A percentile compares a stretch with the other conserved stretches of the same genome.
phyloP scores from a whole-genome alignment of 495 filamentous ascomycete species.

The Annulohypoxylon bovei region DNA sequence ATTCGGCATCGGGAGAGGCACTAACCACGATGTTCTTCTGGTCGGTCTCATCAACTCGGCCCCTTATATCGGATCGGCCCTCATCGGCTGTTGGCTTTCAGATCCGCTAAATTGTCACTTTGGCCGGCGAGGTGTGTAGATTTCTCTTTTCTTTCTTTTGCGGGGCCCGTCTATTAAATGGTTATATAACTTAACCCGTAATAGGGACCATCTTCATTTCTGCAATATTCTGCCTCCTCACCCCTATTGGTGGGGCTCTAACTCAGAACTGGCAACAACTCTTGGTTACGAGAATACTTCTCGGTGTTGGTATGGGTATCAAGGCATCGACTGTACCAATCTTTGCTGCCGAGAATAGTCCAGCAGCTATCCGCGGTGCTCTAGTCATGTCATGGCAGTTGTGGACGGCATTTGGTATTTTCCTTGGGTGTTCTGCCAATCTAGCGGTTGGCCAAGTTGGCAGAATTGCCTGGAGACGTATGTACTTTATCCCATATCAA shows the following conservation, averaged over 20 bases:
- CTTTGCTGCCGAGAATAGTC: slow-evolving; percentile 69
- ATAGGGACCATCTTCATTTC: slow-evolving; percentile 66
- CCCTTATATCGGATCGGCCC: slow-evolving; percentile 55
- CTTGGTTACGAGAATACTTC: slow-evolving; percentile 64
- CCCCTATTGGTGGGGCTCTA: slow-evolving; percentile 66
- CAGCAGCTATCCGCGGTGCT: slow-evolving; percentile 68
- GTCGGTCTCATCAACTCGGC: slow-evolving; percentile 70
- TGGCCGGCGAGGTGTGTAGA: slow-evolving; percentile 63
- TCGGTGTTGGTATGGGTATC: slow-evolving; percentile 74
- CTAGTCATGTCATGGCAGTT: slow-evolving; percentile 74
- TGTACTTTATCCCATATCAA: background rate
- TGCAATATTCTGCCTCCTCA: slow-evolving; percentile 67
- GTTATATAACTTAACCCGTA: slow-evolving; percentile 14
- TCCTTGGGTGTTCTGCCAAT: slow-evolving; percentile 70
- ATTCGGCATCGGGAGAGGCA: slow-evolving; percentile 63
- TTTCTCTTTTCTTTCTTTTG: background rate
- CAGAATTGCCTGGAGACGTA: slow-evolving; percentile 65
- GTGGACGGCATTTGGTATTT: slow-evolving; percentile 67
- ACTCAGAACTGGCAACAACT: slow-evolving; percentile 69
- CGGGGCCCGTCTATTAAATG: background rate
- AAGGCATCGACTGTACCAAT: slow-evolving; percentile 71
- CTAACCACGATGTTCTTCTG: slow-evolving; percentile 63
- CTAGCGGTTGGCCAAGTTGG: slow-evolving; percentile 66
- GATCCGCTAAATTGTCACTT: slow-evolving; percentile 66
- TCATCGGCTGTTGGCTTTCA: slow-evolving; percentile 69